A percentile compares a stretch with the other conserved stretches of the same genome.
Evolutionary conservation across 176 grass and related monocot species (phyloP).

Genomic region (Ensete glaucum): DNA sequence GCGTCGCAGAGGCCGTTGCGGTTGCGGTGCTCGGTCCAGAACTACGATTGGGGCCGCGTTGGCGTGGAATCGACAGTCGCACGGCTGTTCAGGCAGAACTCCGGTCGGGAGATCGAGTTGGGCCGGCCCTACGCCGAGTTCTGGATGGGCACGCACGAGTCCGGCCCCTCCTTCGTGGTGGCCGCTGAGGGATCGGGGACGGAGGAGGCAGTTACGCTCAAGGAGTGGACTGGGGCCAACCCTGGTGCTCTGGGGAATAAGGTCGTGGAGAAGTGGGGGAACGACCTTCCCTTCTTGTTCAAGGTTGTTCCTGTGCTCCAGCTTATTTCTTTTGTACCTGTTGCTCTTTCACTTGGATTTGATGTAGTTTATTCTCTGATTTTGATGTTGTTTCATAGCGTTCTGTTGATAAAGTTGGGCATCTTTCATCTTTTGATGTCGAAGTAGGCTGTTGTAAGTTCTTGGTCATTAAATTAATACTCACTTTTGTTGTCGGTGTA

Average conservation of each 20-base stretch:
- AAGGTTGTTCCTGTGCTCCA: constrained; percentile 37
- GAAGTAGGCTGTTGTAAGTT: background rate
- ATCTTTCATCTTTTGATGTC: background rate
- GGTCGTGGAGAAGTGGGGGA: constrained; percentile 46
- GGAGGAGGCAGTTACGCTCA: constrained; percentile 21
- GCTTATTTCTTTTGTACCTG: background rate
- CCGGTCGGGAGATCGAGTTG: constrained; percentile 14
- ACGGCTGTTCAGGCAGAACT: constrained; percentile 38
- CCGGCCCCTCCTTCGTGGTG: constrained; percentile 49
- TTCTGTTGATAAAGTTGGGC: background rate
- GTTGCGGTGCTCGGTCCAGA: constrained; percentile 61
- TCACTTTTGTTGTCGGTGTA: background rate
- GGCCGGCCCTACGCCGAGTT: constrained; percentile 67
- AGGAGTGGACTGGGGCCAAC: constrained; percentile 47
- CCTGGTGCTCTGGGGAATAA: constrained; percentile 43
- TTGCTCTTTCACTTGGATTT: background rate
- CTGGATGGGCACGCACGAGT: constrained; percentile 89
- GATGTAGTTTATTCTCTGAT: background rate
- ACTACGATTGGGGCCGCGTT: constrained; percentile 73
- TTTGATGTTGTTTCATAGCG: background rate
- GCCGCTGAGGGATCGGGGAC: background rate
- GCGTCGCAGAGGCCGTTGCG: constrained; percentile 5
- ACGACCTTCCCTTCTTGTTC: constrained; percentile 91
- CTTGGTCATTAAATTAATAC: background rate
- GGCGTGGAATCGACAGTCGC: constrained; percentile 49